Base-by-base conservation (phyloP, 2,329 filamentous ascomycete genomes). In the Keithomyces neogunnii region DNA sequence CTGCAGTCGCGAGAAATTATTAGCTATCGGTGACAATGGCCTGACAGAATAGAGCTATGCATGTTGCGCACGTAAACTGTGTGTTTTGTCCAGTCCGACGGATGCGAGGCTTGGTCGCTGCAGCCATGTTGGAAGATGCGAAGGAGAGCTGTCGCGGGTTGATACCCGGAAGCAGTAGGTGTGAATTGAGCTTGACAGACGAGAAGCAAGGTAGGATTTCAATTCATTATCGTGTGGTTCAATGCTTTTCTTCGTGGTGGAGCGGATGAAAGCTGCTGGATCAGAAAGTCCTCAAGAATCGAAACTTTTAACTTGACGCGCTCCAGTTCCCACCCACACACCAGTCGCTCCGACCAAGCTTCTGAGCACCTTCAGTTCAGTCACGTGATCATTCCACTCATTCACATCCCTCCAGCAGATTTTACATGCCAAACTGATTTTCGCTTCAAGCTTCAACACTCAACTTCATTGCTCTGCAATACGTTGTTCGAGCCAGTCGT, bases 31-130 rank as follows among this genome's bases (percentile, higher is more conserved):
- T 2, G 9, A 26, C 8, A 13, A 26, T 44, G 7, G 13, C 13
- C 26, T 19, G 6, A 13, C 7, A 9, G 29, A 13, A 29, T 38
- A 7, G 9, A 6, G 3, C 26, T 13, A 3, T 13, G 29, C 39
- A 4, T 1, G 36, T 32, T 19, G 55, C 71, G 56, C 64, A 76
- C 73, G 73, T 74, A 59, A 74, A 69, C 51, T 76, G 72, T 43
- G 69, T 73, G 51, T 75, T 76, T 61, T 76, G 72, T 51, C 69
- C 67, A 29, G 73, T 76, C 54, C 73, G 72, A 57, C 73, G 71
- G 45, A 75, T 67, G 52, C 73, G 65, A 40, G 72, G 72, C 54
- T 59, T 59, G 49, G 56, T 59, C 29, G 61, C 53, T 30, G 62
- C 62, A 57, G 62, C 63, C 69, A 70, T 71, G 32, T 28, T 62